Evolutionary conservation across 805 yeast species (phyloP).

Genomic region (Saccharomycopsis selenospora): DNA sequence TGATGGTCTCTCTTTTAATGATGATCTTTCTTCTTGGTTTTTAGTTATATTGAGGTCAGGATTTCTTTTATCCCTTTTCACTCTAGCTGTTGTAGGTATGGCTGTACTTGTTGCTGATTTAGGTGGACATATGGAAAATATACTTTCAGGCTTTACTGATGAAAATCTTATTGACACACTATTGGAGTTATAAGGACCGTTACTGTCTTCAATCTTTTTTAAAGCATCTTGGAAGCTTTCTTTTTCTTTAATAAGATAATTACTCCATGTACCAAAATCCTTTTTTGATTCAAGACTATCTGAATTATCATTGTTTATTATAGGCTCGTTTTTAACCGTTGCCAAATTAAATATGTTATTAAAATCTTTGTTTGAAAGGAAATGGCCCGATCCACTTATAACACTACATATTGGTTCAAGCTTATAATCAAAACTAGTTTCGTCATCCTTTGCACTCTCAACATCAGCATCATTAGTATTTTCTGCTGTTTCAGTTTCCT

Average conservation of each 20-base stretch:
- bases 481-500: neutral
- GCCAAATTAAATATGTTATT: neutral
- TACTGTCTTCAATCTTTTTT: neutral
- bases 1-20: too few relatives aligned
- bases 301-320: neutral
- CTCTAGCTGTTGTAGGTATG: too few relatives aligned
- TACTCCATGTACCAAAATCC: neutral
- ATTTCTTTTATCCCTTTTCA: too few relatives aligned
- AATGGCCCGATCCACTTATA: neutral
- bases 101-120: too few relatives aligned
- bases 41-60: too few relatives aligned
- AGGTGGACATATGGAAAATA: too few relatives aligned
- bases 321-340: too few relatives aligned
- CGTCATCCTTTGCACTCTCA: neutral
- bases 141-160: too few relatives aligned
- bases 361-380: neutral
- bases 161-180: neutral
- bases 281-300: neutral
- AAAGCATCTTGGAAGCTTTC: conserved; percentile 1
- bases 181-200: neutral
- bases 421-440: neutral
- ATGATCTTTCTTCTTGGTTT: too few relatives aligned
- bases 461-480: neutral
- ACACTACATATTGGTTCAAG: neutral
- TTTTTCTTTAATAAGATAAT: neutral